Evolutionary conservation across 2,329 filamentous ascomycete species (phyloP).

Genomic region (Anthostomella pinea): DNA sequence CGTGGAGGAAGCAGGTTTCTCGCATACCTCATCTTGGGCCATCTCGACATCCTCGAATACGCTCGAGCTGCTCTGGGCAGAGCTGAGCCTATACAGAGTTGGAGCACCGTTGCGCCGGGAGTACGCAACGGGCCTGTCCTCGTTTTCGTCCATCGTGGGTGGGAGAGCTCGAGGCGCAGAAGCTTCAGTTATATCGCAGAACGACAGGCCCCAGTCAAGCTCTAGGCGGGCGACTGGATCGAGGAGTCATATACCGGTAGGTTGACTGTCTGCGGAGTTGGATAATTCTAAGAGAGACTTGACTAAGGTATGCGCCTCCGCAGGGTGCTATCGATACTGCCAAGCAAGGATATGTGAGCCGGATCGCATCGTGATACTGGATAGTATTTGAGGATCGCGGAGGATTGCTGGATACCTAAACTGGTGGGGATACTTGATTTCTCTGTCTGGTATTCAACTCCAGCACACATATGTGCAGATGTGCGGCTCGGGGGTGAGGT

Average conservation of each 20-base stretch:
- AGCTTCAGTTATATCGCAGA: background rate
- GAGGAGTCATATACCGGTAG: too few relatives aligned
- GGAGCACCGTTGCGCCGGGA: slow-evolving; percentile 17
- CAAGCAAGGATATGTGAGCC: background rate
- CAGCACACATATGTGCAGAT: too few relatives aligned
- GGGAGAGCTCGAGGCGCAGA: slow-evolving; percentile 1
- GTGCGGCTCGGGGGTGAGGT: too few relatives aligned
- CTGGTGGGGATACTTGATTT: too few relatives aligned
- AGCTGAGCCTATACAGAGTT: slow-evolving; percentile 61
- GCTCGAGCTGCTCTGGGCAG: slow-evolving; percentile 72
- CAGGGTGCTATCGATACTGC: background rate
- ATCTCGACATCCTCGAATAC: slow-evolving; percentile 97
- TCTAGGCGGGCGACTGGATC: too few relatives aligned
- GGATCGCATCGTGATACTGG: background rate
- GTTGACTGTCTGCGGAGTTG: too few relatives aligned
- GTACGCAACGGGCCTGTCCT: slow-evolving; percentile 20
- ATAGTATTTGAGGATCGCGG: too few relatives aligned
- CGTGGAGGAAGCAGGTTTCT: too few relatives aligned
- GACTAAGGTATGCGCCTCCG: too few relatives aligned
- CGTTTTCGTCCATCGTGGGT: slow-evolving; percentile 21
- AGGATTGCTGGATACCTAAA: too few relatives aligned
- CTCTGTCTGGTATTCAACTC: too few relatives aligned
- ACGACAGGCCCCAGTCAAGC: slow-evolving; percentile 8
- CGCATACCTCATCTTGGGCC: slow-evolving; percentile 83
- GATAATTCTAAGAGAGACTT: too few relatives aligned